Evolutionary conservation across 176 grass and related monocot species (phyloP).

Genomic region (Chloris gayana): DNA sequence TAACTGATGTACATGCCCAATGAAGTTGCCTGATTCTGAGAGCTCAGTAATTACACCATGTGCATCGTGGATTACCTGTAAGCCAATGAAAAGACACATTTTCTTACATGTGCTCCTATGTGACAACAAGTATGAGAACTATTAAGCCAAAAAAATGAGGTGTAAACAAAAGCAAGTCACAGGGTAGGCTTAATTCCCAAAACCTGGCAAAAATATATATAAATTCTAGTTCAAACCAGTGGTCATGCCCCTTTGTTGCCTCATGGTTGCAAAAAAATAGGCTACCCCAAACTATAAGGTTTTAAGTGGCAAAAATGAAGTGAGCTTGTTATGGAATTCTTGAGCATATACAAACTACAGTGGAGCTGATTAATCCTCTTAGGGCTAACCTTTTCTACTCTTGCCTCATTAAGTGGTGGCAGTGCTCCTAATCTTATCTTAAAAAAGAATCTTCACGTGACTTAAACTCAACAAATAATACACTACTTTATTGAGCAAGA

Average conservation of each 20-base stretch:
- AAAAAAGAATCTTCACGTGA: not conserved
- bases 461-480: not conserved
- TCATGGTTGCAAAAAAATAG: not conserved
- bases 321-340: not conserved
- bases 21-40: conserved; percentile 68
- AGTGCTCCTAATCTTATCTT: not conserved
- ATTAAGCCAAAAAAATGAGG: not conserved
- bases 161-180: not conserved
- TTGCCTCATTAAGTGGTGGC: not conserved
- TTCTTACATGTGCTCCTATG: not conserved
- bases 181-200: not conserved
- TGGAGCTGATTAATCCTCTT: conserved; percentile 11
- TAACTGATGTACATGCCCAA: conserved; percentile 62
- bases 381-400: not conserved
- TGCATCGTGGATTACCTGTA: conserved; percentile 91
- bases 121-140: conserved; percentile 3
- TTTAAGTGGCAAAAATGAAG: not conserved
- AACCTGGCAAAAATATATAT: not conserved
- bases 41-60: conserved; percentile 58
- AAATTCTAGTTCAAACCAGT: not conserved
- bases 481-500: not conserved
- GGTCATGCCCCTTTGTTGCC: not conserved
- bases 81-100: conserved; percentile 24
- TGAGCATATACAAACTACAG: conserved; percentile 3
- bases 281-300: not conserved